Evolutionary conservation across 2,329 filamentous ascomycete genomes (phyloP).

Genomic region (Aspergillus novofumigatus): DNA sequence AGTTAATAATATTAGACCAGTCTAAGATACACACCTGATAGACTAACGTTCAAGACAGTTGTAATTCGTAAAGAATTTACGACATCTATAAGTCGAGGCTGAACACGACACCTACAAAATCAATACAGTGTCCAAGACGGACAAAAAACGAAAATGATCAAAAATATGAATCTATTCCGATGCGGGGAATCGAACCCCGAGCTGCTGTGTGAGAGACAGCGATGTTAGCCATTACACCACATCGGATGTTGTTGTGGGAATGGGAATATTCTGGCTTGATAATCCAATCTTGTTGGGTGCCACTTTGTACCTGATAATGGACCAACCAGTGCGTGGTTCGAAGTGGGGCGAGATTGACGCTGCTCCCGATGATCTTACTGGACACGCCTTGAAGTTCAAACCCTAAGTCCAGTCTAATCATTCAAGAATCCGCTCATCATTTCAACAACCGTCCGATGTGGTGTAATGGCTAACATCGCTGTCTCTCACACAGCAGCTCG

Average conservation of each 20-base stretch:
- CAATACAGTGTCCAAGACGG: no score
- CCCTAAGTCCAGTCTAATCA: no score
- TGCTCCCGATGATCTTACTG: no score
- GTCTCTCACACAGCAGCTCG: conserved; percentile 25
- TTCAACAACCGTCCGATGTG: conserved; percentile 15
- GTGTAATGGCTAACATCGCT: conserved; percentile 25
- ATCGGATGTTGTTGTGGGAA: conserved; percentile 3
- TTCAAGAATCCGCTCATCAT: accelerated
- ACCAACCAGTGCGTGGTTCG: no score
- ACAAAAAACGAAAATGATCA: neutral
- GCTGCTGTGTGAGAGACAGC: conserved; percentile 13
- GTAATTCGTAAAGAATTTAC: no score
- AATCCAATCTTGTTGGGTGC: no score
- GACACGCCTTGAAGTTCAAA: no score
- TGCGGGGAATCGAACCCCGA: conserved; percentile 15
- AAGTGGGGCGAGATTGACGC: no score
- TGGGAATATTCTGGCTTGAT: accelerated
- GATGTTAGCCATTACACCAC: conserved; percentile 15
- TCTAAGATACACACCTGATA: neutral
- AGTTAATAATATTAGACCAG: neutral
- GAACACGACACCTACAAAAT: no score
- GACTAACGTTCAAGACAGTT: neutral
- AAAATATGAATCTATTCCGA: conserved; percentile 6
- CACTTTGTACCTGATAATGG: no score
- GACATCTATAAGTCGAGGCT: no score